phyloP scores from a whole-genome alignment of 176 grass and related monocot species.

The Cenchrus purpureus region DNA sequence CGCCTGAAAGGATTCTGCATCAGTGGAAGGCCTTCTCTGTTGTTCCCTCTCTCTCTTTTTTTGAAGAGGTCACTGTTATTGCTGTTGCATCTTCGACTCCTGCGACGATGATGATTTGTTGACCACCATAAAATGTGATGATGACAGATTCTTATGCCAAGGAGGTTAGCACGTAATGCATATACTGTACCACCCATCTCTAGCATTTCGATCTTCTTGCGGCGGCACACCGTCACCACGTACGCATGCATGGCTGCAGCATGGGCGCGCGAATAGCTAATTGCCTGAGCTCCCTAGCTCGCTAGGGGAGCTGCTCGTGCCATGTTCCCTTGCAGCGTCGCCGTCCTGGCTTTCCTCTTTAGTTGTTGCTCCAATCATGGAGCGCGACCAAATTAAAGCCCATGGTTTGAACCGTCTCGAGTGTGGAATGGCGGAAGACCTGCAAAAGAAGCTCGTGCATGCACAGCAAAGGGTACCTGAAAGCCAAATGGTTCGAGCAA shows the following conservation, averaged over 20 bases:
- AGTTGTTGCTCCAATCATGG: conserved; percentile 52
- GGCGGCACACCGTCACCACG: background rate
- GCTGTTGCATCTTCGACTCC: background rate
- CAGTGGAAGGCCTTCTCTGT: too few species aligned
- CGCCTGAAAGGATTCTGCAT: background rate
- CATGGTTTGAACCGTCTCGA: background rate
- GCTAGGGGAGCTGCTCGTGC: background rate
- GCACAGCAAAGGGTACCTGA: background rate
- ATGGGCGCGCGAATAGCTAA: background rate
- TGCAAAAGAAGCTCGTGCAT: background rate
- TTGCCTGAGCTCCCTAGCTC: background rate
- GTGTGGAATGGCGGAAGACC: conserved; percentile 33
- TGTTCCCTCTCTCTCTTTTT: too few species aligned
- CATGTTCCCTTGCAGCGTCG: conserved; percentile 30
- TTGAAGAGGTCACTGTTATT: background rate
- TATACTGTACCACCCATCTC: background rate
- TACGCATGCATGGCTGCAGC: background rate
- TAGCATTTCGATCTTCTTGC: background rate
- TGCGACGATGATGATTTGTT: background rate
- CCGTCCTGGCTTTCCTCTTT: conserved; percentile 42
- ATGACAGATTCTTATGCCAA: background rate
- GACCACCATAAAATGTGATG: background rate
- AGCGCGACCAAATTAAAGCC: background rate
- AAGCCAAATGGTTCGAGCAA: background rate
- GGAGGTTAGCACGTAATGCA: background rate